Evolutionary conservation across 192 early-diverging fungal genomes (phyloP), one percentile per base, ranked within the genome.

Genomic region (Funneliformis geosporum): DNA sequence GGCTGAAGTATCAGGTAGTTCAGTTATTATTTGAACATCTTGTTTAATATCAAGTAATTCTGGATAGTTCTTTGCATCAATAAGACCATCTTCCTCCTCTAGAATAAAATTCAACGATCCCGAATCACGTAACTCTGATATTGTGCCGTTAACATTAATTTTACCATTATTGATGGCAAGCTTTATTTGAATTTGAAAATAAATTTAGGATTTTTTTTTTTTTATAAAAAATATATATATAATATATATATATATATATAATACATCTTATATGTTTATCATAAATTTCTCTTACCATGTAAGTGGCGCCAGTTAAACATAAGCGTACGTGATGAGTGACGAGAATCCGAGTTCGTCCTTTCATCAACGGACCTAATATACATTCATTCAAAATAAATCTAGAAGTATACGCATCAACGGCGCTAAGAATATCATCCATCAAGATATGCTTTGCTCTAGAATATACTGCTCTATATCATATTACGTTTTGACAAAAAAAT

Each of bases 331-430:
- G 92, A 83, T 98, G 98, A 1, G 96, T 96, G 12, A 97, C 98
- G 43, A 99, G 87, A 40, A 99, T 83, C 4, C 92, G 82, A 1
- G 98, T 99, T 14, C 96, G 88, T 25, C 89, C 88, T 4, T 81
- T 81, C 88, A 99, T 88, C 62, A 96, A 83, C n/a, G 87, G 89
- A 25, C 90, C 90, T 10, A 90, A 85, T 80, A 99, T 74, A 76
- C 94, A 95, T 60, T 92, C 76, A 4, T 90, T 87, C 55, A 94
- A 90, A 46, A 99, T 86, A 76, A 95, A 94, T 60, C 90, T 90
- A 39, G 92, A 95, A 6, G 97, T 99, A 73, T 96, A 96, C 1
- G 96, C 93, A 81, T 99, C 98, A 0, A 98, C 97, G 33, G 98
- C 97, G 28, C 93, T 94, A 47, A 98, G 85, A 82, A 92, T 93